Conservation (phyloP, 139 green algal genomes). For the Pleodorina starrii region DNA sequence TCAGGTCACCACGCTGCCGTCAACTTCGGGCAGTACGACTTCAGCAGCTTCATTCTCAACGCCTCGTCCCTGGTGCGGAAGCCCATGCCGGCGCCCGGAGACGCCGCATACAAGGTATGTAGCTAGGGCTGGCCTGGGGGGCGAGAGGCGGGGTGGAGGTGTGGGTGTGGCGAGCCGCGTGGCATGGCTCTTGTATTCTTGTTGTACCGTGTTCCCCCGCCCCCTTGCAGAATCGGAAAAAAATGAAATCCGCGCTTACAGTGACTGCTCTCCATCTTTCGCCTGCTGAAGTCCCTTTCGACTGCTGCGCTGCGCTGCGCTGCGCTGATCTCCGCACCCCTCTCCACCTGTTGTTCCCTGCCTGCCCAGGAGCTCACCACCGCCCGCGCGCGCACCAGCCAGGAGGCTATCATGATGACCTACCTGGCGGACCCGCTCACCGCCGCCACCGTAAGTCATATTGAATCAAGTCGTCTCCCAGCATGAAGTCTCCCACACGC, state of each 20-base stretch:
- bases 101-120: neutral
- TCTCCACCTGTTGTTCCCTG: neutral
- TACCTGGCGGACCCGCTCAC: slow-evolving; percentile 41
- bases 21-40: slow-evolving; percentile 69
- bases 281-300: neutral
- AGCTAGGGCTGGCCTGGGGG: neutral
- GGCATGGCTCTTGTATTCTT: neutral
- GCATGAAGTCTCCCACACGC: neutral
- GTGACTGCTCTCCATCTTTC: neutral
- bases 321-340: no score
- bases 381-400: neutral
- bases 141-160: neutral
- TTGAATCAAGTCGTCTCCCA: no score
- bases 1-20: slow-evolving; percentile 67
- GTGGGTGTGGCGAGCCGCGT: neutral
- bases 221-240: neutral
- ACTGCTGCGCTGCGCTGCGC: no score
- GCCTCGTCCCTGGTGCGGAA: slow-evolving; percentile 13
- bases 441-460: neutral
- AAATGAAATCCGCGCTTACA: neutral
- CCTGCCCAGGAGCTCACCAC: neutral
- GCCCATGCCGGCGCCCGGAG: slow-evolving; percentile 10
- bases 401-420: slow-evolving; percentile 47
- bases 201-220: neutral
- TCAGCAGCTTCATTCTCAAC: slow-evolving; percentile 59